Percentiles rank a stretch among this genome's conserved stretches.
These are phyloP conservation scores for Alternaria longipes DNA, from an alignment of 2,329 filamentous ascomycete species.

Conservation along the genomic window DNA sequence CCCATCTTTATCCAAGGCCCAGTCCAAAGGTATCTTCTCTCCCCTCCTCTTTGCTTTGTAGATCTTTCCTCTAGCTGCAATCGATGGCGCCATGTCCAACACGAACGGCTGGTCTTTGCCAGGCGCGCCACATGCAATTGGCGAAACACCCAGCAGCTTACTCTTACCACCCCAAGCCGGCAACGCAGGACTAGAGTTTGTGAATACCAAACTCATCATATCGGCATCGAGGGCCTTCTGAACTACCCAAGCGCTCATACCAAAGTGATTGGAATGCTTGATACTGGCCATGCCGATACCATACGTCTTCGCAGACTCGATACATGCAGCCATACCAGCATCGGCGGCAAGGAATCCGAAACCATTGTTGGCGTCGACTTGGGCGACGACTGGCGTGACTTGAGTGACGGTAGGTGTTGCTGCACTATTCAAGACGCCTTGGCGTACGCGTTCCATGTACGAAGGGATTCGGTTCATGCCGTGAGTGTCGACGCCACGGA, in stretches of 20 bases:
- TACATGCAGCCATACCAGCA: conserved; percentile 71
- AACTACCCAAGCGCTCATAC: conserved; percentile 83
- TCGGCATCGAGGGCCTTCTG: conserved; percentile 76
- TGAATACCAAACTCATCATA: conserved; percentile 68
- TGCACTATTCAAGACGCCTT: conserved; percentile 70
- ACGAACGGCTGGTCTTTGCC: conserved; percentile 70
- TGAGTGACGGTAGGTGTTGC: conserved; percentile 68
- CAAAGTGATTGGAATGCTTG: conserved; percentile 82
- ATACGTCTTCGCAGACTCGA: conserved; percentile 69
- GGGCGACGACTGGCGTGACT: conserved; percentile 73
- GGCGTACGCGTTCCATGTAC: conserved; percentile 76
- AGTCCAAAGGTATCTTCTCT: conserved; percentile 73
- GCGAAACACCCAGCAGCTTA: conserved; percentile 77
- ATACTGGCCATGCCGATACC: conserved; percentile 81
- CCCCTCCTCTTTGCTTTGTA: conserved; percentile 73
- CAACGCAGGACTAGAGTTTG: conserved; percentile 72
- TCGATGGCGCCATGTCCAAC: conserved; percentile 75
- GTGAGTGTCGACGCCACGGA: conserved; percentile 83
- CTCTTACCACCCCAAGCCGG: conserved; percentile 74
- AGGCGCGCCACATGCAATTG: conserved; percentile 79
- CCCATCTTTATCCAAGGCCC: conserved; percentile 78
- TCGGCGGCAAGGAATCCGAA: conserved; percentile 79
- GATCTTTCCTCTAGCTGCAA: conserved; percentile 75
- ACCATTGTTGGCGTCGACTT: conserved; percentile 72
- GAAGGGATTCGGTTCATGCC: conserved; percentile 80